Evolutionary conservation across 129 eudicot species (phyloP), one percentile per base, ranked within the genome.

Genomic region (Calendula officinalis): DNA sequence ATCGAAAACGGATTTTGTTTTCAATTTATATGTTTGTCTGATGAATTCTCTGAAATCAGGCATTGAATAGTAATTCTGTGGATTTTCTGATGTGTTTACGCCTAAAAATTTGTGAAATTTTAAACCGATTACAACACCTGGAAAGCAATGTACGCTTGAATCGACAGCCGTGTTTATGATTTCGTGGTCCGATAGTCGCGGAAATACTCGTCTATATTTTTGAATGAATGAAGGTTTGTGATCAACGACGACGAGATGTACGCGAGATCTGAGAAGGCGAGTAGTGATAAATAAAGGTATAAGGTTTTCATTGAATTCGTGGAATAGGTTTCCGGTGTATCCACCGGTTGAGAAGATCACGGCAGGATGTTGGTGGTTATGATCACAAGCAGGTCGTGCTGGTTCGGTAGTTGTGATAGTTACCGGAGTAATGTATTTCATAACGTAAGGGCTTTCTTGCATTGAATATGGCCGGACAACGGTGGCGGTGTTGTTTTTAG

Each of bases 271-370:
- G 48, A 87, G 79, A 12, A 78, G 86, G 60, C 62, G 73, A 22
- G 78, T 66, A 2, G 95, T 84, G 35, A 84, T 66, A 43, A 62
- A 87, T 8, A 87, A 64, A 3, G 91, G 95, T 16, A 87, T 73
- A 8, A 84, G 64, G 44, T 81, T 68, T 67, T 87, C 95, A 64
- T 83, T 84, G 46, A 83, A 67, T 15, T 82, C 95, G 43, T 87
- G 95, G 78, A 87, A 87, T 0, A 75, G 68, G 75, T 87, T 87
- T 60, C 87, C 95, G 1, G 78, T 64, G 75, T 67, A 81, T 40
- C 86, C 86, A 1, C 83, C 83, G 5, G 90, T 50, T 4, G 91
- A 81, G 71, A 81, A 87, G 51, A 87, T 41, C 7, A 87, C 67
- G 53, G 86, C 95, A 9, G 91, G 91, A 46, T 70, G 74, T 5